These are phyloP conservation scores for Fusarium sp. DNA, from an alignment of 2,329 filamentous ascomycete species.

Conservation along the genomic window DNA sequence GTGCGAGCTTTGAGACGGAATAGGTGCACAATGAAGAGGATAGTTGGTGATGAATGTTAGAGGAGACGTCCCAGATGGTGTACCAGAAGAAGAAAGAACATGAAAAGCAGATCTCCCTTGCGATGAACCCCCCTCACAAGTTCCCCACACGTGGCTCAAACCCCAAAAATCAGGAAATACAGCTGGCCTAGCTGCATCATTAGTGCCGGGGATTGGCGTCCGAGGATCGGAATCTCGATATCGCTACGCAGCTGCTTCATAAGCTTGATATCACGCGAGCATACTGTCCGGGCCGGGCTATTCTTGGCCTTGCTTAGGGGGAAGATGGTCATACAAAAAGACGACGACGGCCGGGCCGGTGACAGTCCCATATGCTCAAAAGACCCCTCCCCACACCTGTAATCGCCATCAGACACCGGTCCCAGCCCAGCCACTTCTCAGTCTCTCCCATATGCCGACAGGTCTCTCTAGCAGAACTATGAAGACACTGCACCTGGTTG, in stretches of 20 bases:
- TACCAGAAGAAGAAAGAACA: background rate
- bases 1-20: background rate
- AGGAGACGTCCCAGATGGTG: background rate
- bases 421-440: background rate
- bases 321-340: background rate
- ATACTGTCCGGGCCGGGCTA: background rate
- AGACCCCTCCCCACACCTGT: background rate
- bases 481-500: conserved; percentile 30
- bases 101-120: background rate
- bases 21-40: background rate
- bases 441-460: background rate
- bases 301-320: background rate
- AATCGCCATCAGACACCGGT: background rate
- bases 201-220: background rate
- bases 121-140: background rate
- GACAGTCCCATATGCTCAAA: background rate
- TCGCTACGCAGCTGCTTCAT: background rate
- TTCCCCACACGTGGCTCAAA: background rate
- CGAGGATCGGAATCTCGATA: background rate
- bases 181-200: background rate
- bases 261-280: background rate
- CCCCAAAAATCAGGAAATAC: background rate
- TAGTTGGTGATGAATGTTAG: background rate
- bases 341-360: background rate
- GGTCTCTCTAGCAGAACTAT: background rate